Percentiles rank a stretch among this genome's conserved stretches.
Evolutionary conservation across 352 stramenopile species (phyloP).

Genomic region (Pythium monospermum): DNA sequence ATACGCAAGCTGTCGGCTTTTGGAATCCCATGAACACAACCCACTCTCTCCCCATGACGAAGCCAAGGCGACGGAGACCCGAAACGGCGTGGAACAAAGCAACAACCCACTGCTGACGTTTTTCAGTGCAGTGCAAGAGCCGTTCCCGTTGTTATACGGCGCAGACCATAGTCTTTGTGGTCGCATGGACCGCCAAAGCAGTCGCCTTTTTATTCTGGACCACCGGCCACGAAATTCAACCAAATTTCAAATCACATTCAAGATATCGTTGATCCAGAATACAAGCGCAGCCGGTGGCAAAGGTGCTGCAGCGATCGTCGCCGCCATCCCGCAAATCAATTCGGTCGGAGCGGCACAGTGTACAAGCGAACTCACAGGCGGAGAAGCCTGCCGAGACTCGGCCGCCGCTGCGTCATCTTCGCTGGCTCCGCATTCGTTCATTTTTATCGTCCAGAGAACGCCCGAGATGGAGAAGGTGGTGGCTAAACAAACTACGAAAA

Average conservation of each 20-base stretch:
- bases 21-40: conserved; percentile 23
- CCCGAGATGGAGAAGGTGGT: conserved; percentile 3
- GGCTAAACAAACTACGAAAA: not conserved
- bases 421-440: conserved; percentile 29
- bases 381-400: conserved; percentile 4
- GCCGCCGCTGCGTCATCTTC: too few species aligned
- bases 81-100: too few species aligned
- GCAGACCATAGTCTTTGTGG: conserved; percentile 24
- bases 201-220: conserved; percentile 35
- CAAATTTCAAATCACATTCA: conserved; percentile 33
- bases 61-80: not conserved
- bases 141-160: conserved; percentile 18
- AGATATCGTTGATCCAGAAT: conserved; percentile 38
- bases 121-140: conserved; percentile 38
- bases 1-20: conserved; percentile 33
- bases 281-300: conserved; percentile 26
- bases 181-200: conserved; percentile 37
- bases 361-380: conserved; percentile 11
- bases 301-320: conserved; percentile 28
- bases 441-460: conserved; percentile 35
- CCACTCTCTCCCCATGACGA: not conserved
- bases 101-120: conserved; percentile 29
- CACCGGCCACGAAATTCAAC: conserved; percentile 9
- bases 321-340: conserved; percentile 1
- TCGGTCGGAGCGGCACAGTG: conserved; percentile 20